These are phyloP conservation scores for Ogataea philodendri DNA, from an alignment of 805 yeast genomes.

Conservation along the genomic window DNA sequence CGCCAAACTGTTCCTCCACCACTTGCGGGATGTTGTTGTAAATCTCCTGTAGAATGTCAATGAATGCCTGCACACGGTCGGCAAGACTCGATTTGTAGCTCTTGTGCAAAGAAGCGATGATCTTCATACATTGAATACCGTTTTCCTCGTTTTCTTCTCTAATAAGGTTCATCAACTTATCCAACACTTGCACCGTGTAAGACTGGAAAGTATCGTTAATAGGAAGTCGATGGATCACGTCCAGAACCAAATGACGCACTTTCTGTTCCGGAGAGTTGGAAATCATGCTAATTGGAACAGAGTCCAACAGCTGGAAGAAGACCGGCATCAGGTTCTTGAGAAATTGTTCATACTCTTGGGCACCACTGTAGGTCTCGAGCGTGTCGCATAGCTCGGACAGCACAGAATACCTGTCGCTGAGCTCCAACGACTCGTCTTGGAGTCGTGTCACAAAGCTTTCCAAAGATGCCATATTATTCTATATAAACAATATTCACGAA, in stretches of 20 bases:
- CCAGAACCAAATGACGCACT: slow-evolving; percentile 71
- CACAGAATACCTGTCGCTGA: slow-evolving; percentile 60
- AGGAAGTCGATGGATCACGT: slow-evolving; percentile 75
- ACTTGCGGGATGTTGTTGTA: slow-evolving; percentile 78
- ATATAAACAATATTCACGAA: slow-evolving; percentile 9
- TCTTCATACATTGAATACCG: slow-evolving; percentile 87
- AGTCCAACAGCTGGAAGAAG: slow-evolving; percentile 58
- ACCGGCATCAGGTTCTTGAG: slow-evolving; percentile 68
- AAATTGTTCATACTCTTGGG: slow-evolving; percentile 78
- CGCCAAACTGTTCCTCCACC: slow-evolving; percentile 65
- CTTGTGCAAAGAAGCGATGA: slow-evolving; percentile 80
- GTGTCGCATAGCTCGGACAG: slow-evolving; percentile 84
- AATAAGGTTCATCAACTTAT: slow-evolving; percentile 55
- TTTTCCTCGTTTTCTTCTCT: slow-evolving; percentile 90
- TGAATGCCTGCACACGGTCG: slow-evolving; percentile 75
- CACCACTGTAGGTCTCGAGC: slow-evolving; percentile 77
- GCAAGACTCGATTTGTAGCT: slow-evolving; percentile 67
- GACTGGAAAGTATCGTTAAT: slow-evolving; percentile 80
- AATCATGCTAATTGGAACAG: slow-evolving; percentile 70
- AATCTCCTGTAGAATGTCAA: slow-evolving; percentile 69
- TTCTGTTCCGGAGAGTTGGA: slow-evolving; percentile 71
- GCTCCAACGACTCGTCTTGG: slow-evolving; percentile 52
- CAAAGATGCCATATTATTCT: slow-evolving; percentile 49
- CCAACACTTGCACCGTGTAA: slow-evolving; percentile 59
- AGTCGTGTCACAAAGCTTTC: slow-evolving; percentile 60